Conservation (phyloP, 495 filamentous ascomycete genomes). For the Penicillium herquei region DNA sequence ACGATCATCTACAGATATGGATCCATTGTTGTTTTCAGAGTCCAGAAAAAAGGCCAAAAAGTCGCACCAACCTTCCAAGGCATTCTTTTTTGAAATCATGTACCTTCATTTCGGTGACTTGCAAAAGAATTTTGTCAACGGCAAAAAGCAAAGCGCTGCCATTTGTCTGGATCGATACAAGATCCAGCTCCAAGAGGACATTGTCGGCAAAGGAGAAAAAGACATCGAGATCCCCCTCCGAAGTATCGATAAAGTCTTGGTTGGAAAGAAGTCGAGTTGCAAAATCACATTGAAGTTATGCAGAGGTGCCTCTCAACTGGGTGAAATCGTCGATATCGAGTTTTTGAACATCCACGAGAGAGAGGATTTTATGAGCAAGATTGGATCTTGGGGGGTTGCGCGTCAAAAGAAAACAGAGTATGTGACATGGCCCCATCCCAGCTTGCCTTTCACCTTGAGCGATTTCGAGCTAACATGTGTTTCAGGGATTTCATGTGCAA, state of each 20-base stretch:
- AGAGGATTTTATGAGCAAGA: too few relatives aligned
- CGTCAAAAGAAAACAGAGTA: background rate
- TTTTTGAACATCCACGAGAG: slow-evolving; percentile 9
- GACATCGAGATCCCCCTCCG: slow-evolving; percentile 15
- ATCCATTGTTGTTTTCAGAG: slow-evolving; percentile 23
- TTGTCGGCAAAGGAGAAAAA: background rate
- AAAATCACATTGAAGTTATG: slow-evolving; percentile 38
- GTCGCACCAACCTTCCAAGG: slow-evolving; percentile 15
- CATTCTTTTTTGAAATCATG: background rate
- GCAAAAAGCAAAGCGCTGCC: background rate
- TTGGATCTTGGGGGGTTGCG: too few relatives aligned
- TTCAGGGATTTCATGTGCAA: slow-evolving; percentile 38
- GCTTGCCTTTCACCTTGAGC: background rate
- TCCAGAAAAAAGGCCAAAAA: slow-evolving; percentile 16
- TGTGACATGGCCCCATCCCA: background rate
- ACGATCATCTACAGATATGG: slow-evolving; percentile 35
- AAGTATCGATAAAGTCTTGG: slow-evolving; percentile 16
- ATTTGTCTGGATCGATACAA: slow-evolving; percentile 16
- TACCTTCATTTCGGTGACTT: slow-evolving; percentile 25
- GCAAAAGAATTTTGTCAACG: slow-evolving; percentile 7
- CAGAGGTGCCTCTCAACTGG: slow-evolving; percentile 13
- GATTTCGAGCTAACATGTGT: background rate
- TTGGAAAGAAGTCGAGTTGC: slow-evolving; percentile 24
- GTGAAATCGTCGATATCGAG: slow-evolving; percentile 37
- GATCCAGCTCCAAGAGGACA: slow-evolving; percentile 8